Evolutionary conservation across 805 yeast genomes (phyloP).

Genomic region (Ogataea methanolica): DNA sequence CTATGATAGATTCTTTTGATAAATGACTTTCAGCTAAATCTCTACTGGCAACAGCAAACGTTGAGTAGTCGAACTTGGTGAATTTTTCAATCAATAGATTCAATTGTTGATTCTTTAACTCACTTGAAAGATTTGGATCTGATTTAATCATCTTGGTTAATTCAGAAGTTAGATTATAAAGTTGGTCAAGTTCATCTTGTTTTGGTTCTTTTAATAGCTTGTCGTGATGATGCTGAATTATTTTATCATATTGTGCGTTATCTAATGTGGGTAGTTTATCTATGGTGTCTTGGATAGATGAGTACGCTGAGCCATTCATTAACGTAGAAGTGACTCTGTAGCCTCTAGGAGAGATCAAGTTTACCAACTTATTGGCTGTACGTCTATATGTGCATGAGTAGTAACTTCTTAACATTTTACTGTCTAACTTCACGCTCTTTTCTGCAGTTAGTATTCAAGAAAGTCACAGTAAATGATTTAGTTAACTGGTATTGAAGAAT

Average conservation of each 20-base stretch:
- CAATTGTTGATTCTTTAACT: slow-evolving; percentile 13
- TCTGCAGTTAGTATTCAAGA: too few species aligned
- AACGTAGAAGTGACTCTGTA: background rate
- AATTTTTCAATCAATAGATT: slow-evolving; percentile 23
- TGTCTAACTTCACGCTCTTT: too few species aligned
- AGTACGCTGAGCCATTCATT: background rate
- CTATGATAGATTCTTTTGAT: slow-evolving; percentile 13
- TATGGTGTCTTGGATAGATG: background rate
- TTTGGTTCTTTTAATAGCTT: background rate
- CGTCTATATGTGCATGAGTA: too few species aligned
- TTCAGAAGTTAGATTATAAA: slow-evolving; percentile 1
- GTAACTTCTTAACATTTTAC: background rate
- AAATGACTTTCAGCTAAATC: slow-evolving; percentile 5
- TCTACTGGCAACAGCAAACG: slow-evolving; percentile 15
- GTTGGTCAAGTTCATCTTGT: slow-evolving; percentile 1
- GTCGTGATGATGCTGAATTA: slow-evolving; percentile 1
- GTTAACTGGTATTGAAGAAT: too few species aligned
- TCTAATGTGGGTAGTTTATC: background rate
- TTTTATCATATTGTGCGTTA: background rate
- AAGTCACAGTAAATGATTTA: too few species aligned
- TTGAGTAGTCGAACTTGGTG: slow-evolving; percentile 23
- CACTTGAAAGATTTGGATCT: slow-evolving; percentile 5
- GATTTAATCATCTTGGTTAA: background rate
- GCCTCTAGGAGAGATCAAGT: background rate
- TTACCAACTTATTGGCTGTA: too few species aligned